Evolutionary conservation across 768 basidiomycete genomes (phyloP).

Genomic region (Leucosporidium creatinivorum): DNA sequence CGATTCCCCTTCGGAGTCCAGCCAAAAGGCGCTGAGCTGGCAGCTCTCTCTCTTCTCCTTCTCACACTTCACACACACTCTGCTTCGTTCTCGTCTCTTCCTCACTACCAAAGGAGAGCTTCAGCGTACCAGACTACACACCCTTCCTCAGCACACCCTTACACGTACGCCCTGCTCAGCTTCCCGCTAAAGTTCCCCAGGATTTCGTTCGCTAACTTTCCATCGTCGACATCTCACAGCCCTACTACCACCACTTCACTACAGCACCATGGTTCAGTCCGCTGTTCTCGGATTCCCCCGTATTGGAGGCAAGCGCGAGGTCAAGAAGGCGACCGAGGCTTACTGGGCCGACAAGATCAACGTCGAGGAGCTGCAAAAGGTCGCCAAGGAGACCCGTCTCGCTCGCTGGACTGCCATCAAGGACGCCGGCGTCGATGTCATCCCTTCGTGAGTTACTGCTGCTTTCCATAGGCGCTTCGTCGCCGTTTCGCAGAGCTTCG

Average conservation of each 20-base stretch:
- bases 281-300: conserved; percentile 89
- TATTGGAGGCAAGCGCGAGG: conserved; percentile 65
- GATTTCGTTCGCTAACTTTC: background rate
- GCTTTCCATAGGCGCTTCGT: conserved; percentile 15
- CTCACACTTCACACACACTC: background rate
- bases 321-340: conserved; percentile 89
- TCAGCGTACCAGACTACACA: background rate
- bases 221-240: background rate
- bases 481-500: conserved; percentile 16
- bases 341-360: conserved; percentile 93
- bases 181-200: background rate
- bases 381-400: conserved; percentile 79
- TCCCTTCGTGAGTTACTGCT: conserved; percentile 66
- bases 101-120: background rate
- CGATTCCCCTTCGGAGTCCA: too few species aligned
- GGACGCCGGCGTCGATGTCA: conserved; percentile 72
- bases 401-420: conserved; percentile 80
- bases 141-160: background rate
- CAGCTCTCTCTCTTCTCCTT: background rate
- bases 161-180: background rate
- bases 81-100: too few species aligned
- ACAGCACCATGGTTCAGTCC: conserved; percentile 43
- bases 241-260: background rate
- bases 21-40: too few species aligned
- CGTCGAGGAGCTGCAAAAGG: conserved; percentile 78